These are phyloP conservation scores for Scheffersomyces parashehatae DNA, from an alignment of 1,139 yeast genomes.

Conservation along the genomic window DNA sequence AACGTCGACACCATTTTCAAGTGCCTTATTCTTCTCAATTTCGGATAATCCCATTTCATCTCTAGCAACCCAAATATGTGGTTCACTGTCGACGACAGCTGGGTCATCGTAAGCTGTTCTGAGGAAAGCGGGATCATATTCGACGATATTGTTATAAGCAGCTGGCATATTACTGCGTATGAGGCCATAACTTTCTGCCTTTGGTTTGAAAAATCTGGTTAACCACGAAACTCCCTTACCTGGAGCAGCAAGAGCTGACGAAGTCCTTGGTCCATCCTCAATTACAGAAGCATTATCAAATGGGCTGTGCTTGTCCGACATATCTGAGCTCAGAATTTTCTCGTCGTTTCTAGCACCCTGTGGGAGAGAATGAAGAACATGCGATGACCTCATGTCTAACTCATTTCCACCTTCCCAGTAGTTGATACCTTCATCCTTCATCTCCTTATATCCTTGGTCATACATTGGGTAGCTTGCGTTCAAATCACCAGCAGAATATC, in stretches of 20 bases:
- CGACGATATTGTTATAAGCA: constrained; percentile 42
- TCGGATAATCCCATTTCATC: constrained; percentile 72
- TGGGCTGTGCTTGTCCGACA: constrained; percentile 17
- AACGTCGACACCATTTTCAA: constrained; percentile 55
- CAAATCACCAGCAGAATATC: constrained; percentile 55
- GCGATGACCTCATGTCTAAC: constrained; percentile 25
- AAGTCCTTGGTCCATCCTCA: constrained; percentile 10
- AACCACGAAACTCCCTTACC: constrained; percentile 27
- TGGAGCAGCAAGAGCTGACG: constrained; percentile 10
- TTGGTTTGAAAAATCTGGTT: constrained; percentile 43
- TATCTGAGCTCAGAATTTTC: constrained; percentile 18
- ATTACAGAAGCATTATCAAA: constrained; percentile 10
- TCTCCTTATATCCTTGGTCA: constrained; percentile 66
- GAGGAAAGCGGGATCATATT: constrained; percentile 42
- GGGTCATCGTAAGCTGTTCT: constrained; percentile 67
- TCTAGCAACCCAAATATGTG: constrained; percentile 68
- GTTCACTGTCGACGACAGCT: constrained; percentile 58
- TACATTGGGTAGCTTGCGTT: constrained; percentile 51
- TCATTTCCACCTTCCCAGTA: constrained; percentile 50
- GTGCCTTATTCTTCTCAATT: constrained; percentile 59
- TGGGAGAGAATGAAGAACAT: constrained; percentile 10
- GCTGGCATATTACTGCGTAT: constrained; percentile 42
- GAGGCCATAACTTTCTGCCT: constrained; percentile 38
- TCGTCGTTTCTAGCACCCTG: constrained; percentile 4
- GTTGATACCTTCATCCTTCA: constrained; percentile 53